Conservation (phyloP, 148 eudicot genomes). For the Persicaria maculosa region DNA sequence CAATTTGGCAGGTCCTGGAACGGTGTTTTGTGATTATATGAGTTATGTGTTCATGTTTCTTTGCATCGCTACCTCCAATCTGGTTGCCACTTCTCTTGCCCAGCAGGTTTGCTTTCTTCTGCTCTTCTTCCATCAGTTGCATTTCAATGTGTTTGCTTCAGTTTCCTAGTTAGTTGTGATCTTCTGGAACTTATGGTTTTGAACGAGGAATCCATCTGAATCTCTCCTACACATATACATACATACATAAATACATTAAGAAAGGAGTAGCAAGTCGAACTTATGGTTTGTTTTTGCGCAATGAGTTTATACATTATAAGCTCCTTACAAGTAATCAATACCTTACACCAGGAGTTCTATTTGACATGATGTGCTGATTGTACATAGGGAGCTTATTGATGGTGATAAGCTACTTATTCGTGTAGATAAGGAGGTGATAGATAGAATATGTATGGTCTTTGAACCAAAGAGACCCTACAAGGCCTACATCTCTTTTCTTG, state of each 20-base stretch:
- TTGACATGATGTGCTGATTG: no score
- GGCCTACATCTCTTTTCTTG: background rate
- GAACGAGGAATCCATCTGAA: no score
- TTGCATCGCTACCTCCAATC: conserved; percentile 88
- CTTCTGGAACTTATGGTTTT: no score
- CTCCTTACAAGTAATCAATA: no score
- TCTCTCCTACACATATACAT: no score
- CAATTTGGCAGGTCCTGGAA: conserved; percentile 66
- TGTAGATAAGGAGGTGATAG: no score
- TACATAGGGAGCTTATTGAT: no score
- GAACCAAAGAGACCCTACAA: background rate
- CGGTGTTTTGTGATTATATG: conserved; percentile 77
- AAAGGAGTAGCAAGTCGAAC: background rate
- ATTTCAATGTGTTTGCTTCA: background rate
- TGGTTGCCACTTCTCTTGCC: conserved; percentile 92
- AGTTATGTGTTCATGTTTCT: conserved; percentile 88
- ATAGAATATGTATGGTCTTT: no score
- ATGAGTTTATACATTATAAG: no score
- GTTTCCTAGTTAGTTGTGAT: background rate
- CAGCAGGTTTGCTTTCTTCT: conserved; percentile 42
- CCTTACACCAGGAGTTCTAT: no score
- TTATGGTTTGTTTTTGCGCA: background rate
- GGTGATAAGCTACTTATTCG: no score
- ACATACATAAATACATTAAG: no score
- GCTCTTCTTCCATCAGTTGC: background rate